These are phyloP conservation scores for Geoglossum cookeanum DNA, from an alignment of 2,329 filamentous ascomycete genomes.

Conservation along the genomic window DNA sequence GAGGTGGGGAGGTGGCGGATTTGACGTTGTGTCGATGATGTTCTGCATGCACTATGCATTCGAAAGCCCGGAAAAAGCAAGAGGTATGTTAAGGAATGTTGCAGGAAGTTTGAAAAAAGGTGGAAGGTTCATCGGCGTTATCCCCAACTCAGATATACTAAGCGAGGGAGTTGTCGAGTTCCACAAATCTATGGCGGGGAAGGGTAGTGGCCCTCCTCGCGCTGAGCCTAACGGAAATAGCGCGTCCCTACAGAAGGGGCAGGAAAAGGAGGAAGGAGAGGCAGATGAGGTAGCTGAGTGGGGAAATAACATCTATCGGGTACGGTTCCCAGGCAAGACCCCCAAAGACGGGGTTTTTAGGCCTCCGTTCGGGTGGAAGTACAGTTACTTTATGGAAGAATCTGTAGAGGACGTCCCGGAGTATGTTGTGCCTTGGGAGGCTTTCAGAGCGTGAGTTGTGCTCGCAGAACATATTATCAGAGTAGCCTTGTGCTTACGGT, in stretches of 20 bases:
- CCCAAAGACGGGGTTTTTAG: conserved; percentile 80
- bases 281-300: conserved; percentile 42
- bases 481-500: background rate
- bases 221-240: conserved; percentile 9
- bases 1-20: conserved; percentile 55
- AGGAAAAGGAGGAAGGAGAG: conserved; percentile 33
- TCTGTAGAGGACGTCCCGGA: conserved; percentile 92
- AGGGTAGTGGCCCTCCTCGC: conserved; percentile 6
- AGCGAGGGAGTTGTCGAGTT: conserved; percentile 58
- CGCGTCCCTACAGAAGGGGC: conserved; percentile 14
- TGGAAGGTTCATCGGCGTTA: conserved; percentile 82
- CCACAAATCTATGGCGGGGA: conserved; percentile 31
- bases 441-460: conserved; percentile 53
- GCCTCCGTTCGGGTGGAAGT: conserved; percentile 93
- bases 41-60: conserved; percentile 99
- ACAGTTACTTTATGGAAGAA: conserved; percentile 89
- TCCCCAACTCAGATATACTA: conserved; percentile 91
- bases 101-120: conserved; percentile 81
- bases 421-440: conserved; percentile 96
- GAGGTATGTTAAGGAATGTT: conserved; percentile 85
- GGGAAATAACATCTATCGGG: conserved; percentile 85
- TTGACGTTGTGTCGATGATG: conserved; percentile 97
- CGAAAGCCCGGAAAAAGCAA: conserved; percentile 74
- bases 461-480: background rate
- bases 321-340: conserved; percentile 68